Percentiles rank a stretch among this genome's conserved stretches.
Conservation (phyloP, 2,329 filamentous ascomycete species). For the Lasiodiplodia sp. region DNA sequence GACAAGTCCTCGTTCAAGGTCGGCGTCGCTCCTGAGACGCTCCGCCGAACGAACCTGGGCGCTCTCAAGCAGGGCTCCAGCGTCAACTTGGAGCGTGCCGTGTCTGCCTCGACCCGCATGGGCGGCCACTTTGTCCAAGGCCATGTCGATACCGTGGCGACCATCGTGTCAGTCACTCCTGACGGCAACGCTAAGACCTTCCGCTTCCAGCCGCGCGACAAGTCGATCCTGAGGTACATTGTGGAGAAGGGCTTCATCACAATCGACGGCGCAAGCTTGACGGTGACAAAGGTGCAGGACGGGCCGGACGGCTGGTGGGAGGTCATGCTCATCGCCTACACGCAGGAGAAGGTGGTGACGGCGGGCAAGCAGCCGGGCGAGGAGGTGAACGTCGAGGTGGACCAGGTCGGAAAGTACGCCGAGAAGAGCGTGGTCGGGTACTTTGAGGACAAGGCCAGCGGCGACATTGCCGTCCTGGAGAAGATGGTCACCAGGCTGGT, state of each 20-base stretch:
- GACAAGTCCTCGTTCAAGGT: constrained; percentile 76
- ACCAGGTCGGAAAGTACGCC: constrained; percentile 85
- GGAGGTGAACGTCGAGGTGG: constrained; percentile 89
- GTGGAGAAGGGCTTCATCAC: constrained; percentile 97
- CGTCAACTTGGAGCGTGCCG: constrained; percentile 94
- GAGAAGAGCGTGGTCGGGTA: constrained; percentile 89
- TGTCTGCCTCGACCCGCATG: constrained; percentile 91
- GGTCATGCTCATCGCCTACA: constrained; percentile 97
- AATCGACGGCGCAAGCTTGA: constrained; percentile 93
- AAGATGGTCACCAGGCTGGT: constrained; percentile 71
- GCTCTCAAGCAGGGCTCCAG: constrained; percentile 67
- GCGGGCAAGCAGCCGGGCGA: constrained; percentile 81
- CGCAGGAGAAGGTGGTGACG: constrained; percentile 88
- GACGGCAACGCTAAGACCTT: constrained; percentile 94
- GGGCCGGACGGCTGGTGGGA: constrained; percentile 82
- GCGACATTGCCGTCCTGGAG: constrained; percentile 58
- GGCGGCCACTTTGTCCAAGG: constrained; percentile 98
- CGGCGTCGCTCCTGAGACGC: constrained; percentile 92
- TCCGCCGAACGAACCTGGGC: constrained; percentile 95
- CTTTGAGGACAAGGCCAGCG: constrained; percentile 64
- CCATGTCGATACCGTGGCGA: constrained; percentile 90
- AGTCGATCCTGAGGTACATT: constrained; percentile 79
- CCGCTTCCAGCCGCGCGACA: constrained; percentile 76
- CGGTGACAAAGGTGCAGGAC: constrained; percentile 86
- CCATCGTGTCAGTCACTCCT: constrained; percentile 72